phyloP scores from a whole-genome alignment of 345 rosid species.

The Murraya paniculata region DNA sequence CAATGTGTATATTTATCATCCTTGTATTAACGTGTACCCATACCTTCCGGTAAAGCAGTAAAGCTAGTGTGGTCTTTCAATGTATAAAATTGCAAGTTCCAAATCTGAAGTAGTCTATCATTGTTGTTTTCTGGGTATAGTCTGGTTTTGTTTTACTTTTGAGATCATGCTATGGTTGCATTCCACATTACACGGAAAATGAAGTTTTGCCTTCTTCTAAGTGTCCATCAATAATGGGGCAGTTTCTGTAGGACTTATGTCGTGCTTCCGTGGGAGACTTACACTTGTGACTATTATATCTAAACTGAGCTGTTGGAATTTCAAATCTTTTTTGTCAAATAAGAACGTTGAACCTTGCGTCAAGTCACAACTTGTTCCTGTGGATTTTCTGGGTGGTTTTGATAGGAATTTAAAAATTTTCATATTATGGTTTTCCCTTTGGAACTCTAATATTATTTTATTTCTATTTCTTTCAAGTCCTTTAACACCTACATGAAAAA shows the following conservation, averaged over 20 bases:
- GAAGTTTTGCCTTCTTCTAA: not conserved
- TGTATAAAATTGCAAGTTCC: not conserved
- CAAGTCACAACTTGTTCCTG: too few species aligned
- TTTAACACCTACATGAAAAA: not conserved
- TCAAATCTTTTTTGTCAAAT: too few species aligned
- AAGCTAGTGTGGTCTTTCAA: not conserved
- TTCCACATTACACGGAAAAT: not conserved
- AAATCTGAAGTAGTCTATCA: not conserved
- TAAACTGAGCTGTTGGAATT: not conserved
- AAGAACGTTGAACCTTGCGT: too few species aligned
- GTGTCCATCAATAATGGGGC: not conserved
- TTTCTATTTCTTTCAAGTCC: too few species aligned
- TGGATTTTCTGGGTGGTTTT: too few species aligned
- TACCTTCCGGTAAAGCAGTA: not conserved
- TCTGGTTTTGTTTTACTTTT: not conserved
- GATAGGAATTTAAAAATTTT: too few species aligned
- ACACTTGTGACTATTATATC: not conserved
- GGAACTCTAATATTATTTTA: too few species aligned
- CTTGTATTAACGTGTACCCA: not conserved
- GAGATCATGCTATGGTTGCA: not conserved
- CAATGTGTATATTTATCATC: conserved; percentile 3
- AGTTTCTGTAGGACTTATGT: not conserved
- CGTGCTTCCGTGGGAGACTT: not conserved
- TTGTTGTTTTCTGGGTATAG: not conserved
- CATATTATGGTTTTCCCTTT: too few species aligned